phyloP scores from a whole-genome alignment of 2,329 filamentous ascomycete genomes.

The Penicillium rolfsii region DNA sequence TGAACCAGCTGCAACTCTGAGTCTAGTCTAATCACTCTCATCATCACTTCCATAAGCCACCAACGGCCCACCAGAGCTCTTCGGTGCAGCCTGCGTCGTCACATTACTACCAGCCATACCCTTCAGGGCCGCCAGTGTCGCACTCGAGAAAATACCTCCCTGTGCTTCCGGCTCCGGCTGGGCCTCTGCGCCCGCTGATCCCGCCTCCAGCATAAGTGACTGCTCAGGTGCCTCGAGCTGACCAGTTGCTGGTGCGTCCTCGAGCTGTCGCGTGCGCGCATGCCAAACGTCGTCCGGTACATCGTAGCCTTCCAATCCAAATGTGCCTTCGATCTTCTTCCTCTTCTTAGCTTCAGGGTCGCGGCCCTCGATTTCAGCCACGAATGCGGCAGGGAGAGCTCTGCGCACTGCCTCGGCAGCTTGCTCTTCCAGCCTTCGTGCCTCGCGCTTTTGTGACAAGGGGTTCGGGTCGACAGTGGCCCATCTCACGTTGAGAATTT shows the following conservation, averaged over 20 bases:
- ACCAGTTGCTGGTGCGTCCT: conserved; percentile 63
- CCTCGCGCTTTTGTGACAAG: conserved; percentile 89
- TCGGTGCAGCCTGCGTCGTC: conserved; percentile 50
- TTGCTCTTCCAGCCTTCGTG: conserved; percentile 86
- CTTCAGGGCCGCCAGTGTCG: conserved; percentile 78
- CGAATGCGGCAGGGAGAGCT: conserved; percentile 84
- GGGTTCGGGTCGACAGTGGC: conserved; percentile 96
- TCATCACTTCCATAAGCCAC: conserved; percentile 91
- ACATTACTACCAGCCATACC: conserved; percentile 51
- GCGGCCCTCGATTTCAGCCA: conserved; percentile 90
- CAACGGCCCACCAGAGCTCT: conserved; percentile 64
- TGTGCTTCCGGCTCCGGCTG: conserved; percentile 34
- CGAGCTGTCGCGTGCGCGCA: conserved; percentile 72
- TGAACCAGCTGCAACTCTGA: not conserved
- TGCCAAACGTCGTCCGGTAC: conserved; percentile 94
- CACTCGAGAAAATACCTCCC: conserved; percentile 75
- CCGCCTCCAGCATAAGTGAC: conserved; percentile 52
- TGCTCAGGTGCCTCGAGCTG: conserved; percentile 58
- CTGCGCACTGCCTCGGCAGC: conserved; percentile 89
- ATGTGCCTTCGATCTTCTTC: conserved; percentile 84
- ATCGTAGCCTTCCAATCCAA: conserved; percentile 88
- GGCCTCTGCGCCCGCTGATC: conserved; percentile 40
- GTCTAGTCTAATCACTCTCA: conserved; percentile 62
- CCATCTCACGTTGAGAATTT: conserved; percentile 95
- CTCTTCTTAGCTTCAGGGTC: conserved; percentile 86